Percentiles rank a stretch among this genome's conserved stretches.
Conservation (phyloP, 306 rosid genomes). For the Prunus padus region DNA sequence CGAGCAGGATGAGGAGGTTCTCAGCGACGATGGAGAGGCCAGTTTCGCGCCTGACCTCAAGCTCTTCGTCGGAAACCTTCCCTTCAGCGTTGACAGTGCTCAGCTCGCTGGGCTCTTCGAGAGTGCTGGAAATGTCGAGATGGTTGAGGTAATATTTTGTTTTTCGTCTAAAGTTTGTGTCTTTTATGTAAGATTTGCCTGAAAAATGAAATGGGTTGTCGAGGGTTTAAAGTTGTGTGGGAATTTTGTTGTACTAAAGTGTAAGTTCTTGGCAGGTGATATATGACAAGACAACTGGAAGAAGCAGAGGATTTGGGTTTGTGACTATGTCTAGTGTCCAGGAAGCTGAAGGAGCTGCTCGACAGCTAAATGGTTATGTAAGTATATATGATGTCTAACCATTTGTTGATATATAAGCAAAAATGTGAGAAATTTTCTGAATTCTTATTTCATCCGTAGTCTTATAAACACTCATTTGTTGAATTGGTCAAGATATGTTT, state of each 20-base stretch:
- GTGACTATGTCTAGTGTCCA: conserved; percentile 76
- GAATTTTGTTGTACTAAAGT: conserved; percentile 1
- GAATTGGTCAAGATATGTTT: background rate
- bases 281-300: conserved; percentile 84
- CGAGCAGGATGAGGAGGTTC: conserved; percentile 65
- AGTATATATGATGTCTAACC: conserved; percentile 28
- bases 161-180: background rate
- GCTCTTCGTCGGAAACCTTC: conserved; percentile 86
- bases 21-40: conserved; percentile 31
- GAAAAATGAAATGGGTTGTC: background rate
- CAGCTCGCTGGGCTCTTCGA: conserved; percentile 81
- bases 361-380: conserved; percentile 87
- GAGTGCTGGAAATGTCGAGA: conserved; percentile 69
- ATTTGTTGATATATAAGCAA: background rate
- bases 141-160: conserved; percentile 67
- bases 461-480: too few relatives aligned
- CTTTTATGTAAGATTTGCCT: background rate
- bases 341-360: conserved; percentile 79
- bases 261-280: conserved; percentile 49
- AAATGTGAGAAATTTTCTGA: background rate
- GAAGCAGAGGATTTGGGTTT: conserved; percentile 95
- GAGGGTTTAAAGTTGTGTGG: background rate
- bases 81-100: conserved; percentile 77
- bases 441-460: background rate
- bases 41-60: conserved; percentile 55